These are phyloP conservation scores for Sarocladiaceae sp. DNA, from an alignment of 2,329 filamentous ascomycete species.

Conservation along the genomic window DNA sequence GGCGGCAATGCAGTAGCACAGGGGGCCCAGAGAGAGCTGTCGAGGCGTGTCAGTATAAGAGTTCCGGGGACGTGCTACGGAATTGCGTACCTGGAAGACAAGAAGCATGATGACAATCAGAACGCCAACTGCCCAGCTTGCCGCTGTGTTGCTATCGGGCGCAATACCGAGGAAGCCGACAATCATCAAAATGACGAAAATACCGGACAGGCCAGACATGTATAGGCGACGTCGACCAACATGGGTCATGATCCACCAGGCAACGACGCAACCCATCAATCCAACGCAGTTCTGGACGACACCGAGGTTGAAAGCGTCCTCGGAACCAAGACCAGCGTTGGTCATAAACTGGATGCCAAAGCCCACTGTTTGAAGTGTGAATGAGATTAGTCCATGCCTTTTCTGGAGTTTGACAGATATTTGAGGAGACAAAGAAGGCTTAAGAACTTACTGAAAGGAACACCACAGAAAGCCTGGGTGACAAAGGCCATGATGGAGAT, in stretches of 20 bases:
- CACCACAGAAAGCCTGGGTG: slow-evolving; percentile 23
- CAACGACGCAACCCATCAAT: slow-evolving; percentile 31
- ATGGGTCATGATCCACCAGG: slow-evolving; percentile 33
- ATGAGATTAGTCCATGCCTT: neutral
- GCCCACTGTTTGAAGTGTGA: slow-evolving; percentile 14
- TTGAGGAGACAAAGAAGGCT: no score
- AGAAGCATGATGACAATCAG: slow-evolving; percentile 24
- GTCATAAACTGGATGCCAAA: slow-evolving; percentile 33
- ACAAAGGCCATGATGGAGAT: slow-evolving; percentile 21
- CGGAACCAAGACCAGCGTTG: slow-evolving; percentile 28
- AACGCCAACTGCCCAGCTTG: slow-evolving; percentile 24
- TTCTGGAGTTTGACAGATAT: no score
- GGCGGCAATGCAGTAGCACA: slow-evolving; percentile 31
- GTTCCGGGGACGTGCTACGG: slow-evolving; percentile 15
- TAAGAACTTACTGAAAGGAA: slow-evolving; percentile 20
- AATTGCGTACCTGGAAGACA: slow-evolving; percentile 22
- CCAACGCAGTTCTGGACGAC: slow-evolving; percentile 33
- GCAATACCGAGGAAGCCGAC: slow-evolving; percentile 26
- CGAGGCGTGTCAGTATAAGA: neutral
- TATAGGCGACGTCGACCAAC: slow-evolving; percentile 34
- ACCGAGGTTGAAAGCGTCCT: slow-evolving; percentile 32
- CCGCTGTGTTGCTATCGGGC: neutral
- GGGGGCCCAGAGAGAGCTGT: slow-evolving; percentile 24
- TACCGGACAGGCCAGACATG: slow-evolving; percentile 29
- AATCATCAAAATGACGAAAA: slow-evolving; percentile 30